These are phyloP conservation scores for Dactylellina haptotyla DNA, from an alignment of 2,329 filamentous ascomycete species.

Conservation along the genomic window DNA sequence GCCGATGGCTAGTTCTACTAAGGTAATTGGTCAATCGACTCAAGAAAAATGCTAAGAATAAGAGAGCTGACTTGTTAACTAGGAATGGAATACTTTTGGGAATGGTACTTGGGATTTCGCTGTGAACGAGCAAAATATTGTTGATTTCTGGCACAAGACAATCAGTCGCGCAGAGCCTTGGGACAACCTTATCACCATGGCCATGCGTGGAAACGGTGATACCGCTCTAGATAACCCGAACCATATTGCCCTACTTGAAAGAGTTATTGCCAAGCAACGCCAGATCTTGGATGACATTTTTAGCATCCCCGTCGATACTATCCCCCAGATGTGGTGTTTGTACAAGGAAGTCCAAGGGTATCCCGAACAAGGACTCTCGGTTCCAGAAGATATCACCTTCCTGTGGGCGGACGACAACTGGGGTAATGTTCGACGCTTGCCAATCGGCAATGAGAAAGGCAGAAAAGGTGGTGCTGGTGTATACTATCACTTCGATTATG, in stretches of 20 bases:
- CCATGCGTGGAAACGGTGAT: constrained; percentile 77
- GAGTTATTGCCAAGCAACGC: constrained; percentile 71
- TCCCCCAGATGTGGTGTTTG: constrained; percentile 77
- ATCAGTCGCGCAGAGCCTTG: constrained; percentile 73
- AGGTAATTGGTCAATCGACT: constrained; percentile 61
- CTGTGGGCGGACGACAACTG: constrained; percentile 77
- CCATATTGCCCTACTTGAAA: constrained; percentile 71
- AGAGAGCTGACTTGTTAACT: not conserved
- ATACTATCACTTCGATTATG: constrained; percentile 72
- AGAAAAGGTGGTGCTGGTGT: constrained; percentile 72
- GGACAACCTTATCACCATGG: constrained; percentile 73
- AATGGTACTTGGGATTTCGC: constrained; percentile 75
- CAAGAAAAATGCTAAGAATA: constrained; percentile 56
- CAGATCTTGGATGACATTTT: constrained; percentile 70
- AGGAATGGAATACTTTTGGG: constrained; percentile 64
- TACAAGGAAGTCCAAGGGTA: constrained; percentile 79
- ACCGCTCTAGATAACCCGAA: constrained; percentile 68
- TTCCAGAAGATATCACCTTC: constrained; percentile 74
- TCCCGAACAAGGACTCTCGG: constrained; percentile 71
- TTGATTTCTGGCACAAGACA: constrained; percentile 75
- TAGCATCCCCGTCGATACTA: constrained; percentile 65
- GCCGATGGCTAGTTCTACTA: constrained; percentile 72
- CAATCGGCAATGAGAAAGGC: constrained; percentile 69
- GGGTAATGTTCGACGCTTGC: constrained; percentile 73
- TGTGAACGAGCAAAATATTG: constrained; percentile 74